Evolutionary conservation across 768 basidiomycete species (phyloP).

Genomic region (Chalciporus pseudorubinellus): DNA sequence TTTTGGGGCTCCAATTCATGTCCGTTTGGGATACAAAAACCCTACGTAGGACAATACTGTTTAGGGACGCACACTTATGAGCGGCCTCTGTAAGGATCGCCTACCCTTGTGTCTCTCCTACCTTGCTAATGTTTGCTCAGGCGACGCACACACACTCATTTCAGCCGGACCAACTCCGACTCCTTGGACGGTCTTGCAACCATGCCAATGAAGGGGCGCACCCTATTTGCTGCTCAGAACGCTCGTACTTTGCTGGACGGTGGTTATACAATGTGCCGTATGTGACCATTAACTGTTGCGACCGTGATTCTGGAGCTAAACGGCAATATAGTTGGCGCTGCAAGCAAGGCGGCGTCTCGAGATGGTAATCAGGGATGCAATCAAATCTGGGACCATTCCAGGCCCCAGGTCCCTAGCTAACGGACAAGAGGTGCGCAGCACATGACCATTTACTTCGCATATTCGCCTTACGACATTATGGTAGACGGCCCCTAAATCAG

Average conservation of each 20-base stretch:
- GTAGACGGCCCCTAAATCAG: slow-evolving; percentile 15
- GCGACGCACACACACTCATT: slow-evolving; percentile 27
- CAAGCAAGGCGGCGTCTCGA: slow-evolving; percentile 25
- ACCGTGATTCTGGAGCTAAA: not conserved
- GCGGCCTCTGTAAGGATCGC: slow-evolving; percentile 15
- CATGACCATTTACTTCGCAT: too few species aligned
- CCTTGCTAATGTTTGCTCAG: too few species aligned
- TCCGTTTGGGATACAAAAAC: too few species aligned
- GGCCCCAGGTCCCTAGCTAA: slow-evolving; percentile 27
- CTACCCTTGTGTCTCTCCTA: too few species aligned
- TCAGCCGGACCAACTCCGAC: slow-evolving; percentile 23
- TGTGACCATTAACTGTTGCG: not conserved
- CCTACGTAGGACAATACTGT: too few species aligned
- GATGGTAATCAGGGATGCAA: slow-evolving; percentile 23
- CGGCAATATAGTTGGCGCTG: slow-evolving; percentile 21
- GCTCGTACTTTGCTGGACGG: slow-evolving; percentile 24
- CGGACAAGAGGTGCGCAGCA: slow-evolving; percentile 13
- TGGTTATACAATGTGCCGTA: slow-evolving; percentile 30
- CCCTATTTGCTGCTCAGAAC: slow-evolving; percentile 16
- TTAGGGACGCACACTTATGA: slow-evolving; percentile 29
- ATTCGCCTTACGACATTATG: too few species aligned
- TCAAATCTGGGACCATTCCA: slow-evolving; percentile 22
- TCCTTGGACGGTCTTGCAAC: slow-evolving; percentile 17
- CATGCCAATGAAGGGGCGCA: slow-evolving; percentile 26
- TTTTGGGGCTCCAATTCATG: too few species aligned